Conservation (phyloP, 306 rosid species). For the Abrus precatorius region DNA sequence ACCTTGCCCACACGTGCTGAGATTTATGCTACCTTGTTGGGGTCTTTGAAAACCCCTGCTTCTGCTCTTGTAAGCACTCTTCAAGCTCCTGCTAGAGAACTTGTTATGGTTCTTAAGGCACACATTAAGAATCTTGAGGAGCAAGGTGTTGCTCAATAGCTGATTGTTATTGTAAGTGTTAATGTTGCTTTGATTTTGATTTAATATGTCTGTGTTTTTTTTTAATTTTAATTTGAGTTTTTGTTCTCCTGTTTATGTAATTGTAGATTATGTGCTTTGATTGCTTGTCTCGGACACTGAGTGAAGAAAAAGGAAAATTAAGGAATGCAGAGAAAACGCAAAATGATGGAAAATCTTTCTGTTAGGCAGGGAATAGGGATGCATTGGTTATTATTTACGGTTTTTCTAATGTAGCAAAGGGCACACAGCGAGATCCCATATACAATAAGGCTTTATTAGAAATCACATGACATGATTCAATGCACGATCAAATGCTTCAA, state of each 20-base stretch:
- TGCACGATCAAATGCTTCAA: too few species aligned
- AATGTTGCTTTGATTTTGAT: conserved; percentile 12
- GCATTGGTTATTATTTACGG: background rate
- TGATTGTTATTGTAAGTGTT: conserved; percentile 14
- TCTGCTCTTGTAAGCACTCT: conserved; percentile 75
- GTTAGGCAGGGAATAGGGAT: background rate
- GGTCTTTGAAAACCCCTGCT: conserved; percentile 73
- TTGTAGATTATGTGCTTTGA: conserved; percentile 21
- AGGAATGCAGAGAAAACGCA: conserved; percentile 13
- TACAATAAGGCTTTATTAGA: too few species aligned
- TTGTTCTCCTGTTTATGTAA: background rate
- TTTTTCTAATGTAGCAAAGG: too few species aligned
- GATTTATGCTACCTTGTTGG: conserved; percentile 81
- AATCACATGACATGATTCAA: too few species aligned
- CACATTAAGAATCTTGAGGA: conserved; percentile 79
- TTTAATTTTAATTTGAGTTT: conserved; percentile 30
- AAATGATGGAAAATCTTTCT: conserved; percentile 21
- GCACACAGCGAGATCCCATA: too few species aligned
- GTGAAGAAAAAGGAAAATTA: background rate
- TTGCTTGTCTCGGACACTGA: conserved; percentile 28
- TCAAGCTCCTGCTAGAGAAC: conserved; percentile 89
- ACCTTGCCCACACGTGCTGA: conserved; percentile 82
- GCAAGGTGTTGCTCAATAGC: conserved; percentile 59
- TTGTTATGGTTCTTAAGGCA: conserved; percentile 79
- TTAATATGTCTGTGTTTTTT: background rate